A percentile compares a stretch with the other conserved stretches of the same genome.
phyloP scores from a whole-genome alignment of 2,329 filamentous ascomycete genomes.

The Fusarium palustre region DNA sequence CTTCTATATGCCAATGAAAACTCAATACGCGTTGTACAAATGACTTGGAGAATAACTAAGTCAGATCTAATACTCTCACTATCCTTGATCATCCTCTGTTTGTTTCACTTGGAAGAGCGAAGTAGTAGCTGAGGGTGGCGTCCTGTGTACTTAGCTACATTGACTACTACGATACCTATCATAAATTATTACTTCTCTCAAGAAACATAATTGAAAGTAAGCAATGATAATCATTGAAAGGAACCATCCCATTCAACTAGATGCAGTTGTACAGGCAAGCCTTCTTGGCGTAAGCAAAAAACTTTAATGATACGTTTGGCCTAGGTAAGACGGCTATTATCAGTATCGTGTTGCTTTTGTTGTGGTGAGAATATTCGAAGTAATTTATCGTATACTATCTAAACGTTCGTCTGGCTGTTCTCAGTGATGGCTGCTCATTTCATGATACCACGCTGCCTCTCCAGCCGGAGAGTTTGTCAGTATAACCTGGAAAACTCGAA shows the following conservation, averaged over 20 bases:
- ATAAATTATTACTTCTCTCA: not conserved
- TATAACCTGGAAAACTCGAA: not conserved
- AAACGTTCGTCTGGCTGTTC: not conserved
- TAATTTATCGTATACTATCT: not conserved
- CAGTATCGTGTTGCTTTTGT: not conserved
- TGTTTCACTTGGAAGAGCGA: too few relatives aligned
- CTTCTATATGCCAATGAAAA: not conserved
- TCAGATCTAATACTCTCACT: too few relatives aligned
- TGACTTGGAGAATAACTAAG: not conserved
- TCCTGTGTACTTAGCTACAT: not conserved
- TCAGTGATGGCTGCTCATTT: not conserved
- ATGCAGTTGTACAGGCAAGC: not conserved
- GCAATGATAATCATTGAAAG: not conserved
- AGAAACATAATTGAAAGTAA: not conserved
- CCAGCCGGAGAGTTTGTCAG: too few relatives aligned
- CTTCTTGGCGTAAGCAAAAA: too few relatives aligned
- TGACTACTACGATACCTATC: not conserved
- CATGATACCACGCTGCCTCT: not conserved
- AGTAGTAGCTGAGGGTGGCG: too few relatives aligned
- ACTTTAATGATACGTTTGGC: not conserved
- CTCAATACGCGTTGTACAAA: not conserved
- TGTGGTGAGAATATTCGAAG: not conserved
- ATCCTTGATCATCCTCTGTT: not conserved
- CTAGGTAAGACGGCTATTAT: not conserved
- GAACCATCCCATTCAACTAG: not conserved